phyloP scores from a whole-genome alignment of 306 rosid species.

The Astragalus membranaceus region DNA sequence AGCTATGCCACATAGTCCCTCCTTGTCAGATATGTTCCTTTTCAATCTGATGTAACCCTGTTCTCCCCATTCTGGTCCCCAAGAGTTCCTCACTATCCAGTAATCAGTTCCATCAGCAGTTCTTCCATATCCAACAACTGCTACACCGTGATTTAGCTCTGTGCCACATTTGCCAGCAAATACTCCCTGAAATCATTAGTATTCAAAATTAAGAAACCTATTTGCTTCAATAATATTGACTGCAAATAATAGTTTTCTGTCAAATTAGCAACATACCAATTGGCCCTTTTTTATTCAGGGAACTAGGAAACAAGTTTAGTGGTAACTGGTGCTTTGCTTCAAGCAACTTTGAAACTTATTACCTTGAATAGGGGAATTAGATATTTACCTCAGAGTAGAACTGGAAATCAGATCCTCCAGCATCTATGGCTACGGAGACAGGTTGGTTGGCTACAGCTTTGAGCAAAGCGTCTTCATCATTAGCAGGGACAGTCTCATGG shows the following conservation, averaged over 20 bases:
- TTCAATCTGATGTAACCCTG: conserved; percentile 78
- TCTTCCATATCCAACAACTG: conserved; percentile 71
- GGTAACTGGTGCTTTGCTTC: not conserved
- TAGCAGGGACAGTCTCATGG: conserved; percentile 40
- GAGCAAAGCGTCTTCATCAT: conserved; percentile 41
- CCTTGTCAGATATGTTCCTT: conserved; percentile 35
- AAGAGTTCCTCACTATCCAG: conserved; percentile 80
- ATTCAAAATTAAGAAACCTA: not conserved
- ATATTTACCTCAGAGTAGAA: conserved; percentile 48
- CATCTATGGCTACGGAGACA: conserved; percentile 52
- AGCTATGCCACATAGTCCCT: conserved; percentile 75
- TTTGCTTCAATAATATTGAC: not conserved
- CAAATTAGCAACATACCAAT: not conserved
- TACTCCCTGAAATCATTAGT: conserved; percentile 53
- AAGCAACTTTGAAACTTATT: not conserved
- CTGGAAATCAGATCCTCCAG: conserved; percentile 48
- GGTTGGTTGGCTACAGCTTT: conserved; percentile 56
- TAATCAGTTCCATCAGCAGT: conserved; percentile 67
- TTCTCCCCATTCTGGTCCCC: conserved; percentile 95
- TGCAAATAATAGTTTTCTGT: not conserved
- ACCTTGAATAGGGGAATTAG: not conserved
- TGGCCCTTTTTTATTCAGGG: not conserved
- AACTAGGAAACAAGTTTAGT: not conserved
- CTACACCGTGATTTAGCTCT: conserved; percentile 81
- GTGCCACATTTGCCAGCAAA: conserved; percentile 63